Evolutionary conservation across 1,139 yeast species (phyloP), one percentile per base, ranked within the genome.

Genomic region (Candida tropicalis): DNA sequence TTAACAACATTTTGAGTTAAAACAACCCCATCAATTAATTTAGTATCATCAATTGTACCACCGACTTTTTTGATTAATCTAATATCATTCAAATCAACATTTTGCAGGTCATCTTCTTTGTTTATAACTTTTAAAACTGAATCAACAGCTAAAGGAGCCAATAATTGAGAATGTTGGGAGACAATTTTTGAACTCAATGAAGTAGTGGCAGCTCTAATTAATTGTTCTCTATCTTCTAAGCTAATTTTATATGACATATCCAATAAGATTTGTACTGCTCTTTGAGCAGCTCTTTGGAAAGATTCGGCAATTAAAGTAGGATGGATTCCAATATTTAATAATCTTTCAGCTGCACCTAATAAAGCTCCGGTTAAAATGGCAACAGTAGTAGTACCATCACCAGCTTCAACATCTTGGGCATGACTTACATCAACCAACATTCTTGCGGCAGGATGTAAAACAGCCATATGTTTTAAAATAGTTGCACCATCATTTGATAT

Each of bases 401-500:
- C 99, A 17, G 99, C 98, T 64, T 91, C 99, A 27, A 91, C 85
- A 58, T 93, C 99, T 67, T 93, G 99, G 1, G 99, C 98, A 39
- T 93, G 97, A 50, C 96, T 86, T 23, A 95, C 89, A 62, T 95
- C 99, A 40, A 93, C 99, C 56, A 93, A 79, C 98, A 95, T 93
- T 60, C 91, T 84, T 2, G 99, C 99, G 2, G 97, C 99, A 2
- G 99, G 99, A 63, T 90, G 99, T 57, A 95, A 77, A 35, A 95
- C 96, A 8, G 97, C 98, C 95, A 95, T 93, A 62, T 95, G 98
- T 60, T 89, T 86, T 56, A 95, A 74, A 57, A 95, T 95, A 13
- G 98, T 90, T 62, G 95, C 98, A 34, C 99, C 99, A 68, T 93
- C 99, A 64, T 93, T 95, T 50, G 98, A 90, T 54, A 95, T 91